A percentile compares a stretch with the other conserved stretches of the same genome.
These are phyloP conservation scores for Vitis labrusca DNA, from an alignment of 164 flowering plant species.

Conservation along the genomic window DNA sequence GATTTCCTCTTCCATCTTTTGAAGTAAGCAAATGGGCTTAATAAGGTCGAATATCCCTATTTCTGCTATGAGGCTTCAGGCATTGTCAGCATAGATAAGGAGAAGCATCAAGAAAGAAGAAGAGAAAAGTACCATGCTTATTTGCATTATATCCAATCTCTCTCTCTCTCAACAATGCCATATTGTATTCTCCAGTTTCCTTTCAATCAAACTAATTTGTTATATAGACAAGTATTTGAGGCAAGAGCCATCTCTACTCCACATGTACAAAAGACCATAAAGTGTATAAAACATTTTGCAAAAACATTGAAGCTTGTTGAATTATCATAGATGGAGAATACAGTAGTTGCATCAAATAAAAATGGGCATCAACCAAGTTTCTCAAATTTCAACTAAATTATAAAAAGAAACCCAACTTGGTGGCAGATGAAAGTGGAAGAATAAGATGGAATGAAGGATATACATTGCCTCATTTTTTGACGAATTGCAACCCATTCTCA, in stretches of 20 bases:
- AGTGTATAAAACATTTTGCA: not conserved
- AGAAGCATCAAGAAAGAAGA: not conserved
- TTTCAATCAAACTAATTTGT: not conserved
- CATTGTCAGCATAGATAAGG: not conserved
- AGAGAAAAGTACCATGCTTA: no score
- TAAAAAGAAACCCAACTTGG: conserved; percentile 8
- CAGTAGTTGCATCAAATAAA: conserved; percentile 8
- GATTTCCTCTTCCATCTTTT: not conserved
- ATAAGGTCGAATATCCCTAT: not conserved
- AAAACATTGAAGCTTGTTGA: conserved; percentile 9
- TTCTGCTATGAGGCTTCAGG: not conserved
- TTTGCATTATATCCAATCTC: not conserved
- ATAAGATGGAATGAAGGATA: conserved; percentile 11
- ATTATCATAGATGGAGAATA: not conserved
- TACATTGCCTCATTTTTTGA: conserved; percentile 67
- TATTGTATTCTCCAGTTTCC: not conserved
- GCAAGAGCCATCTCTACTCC: not conserved
- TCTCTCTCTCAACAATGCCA: no score
- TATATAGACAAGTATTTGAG: not conserved
- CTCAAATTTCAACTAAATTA: conserved; percentile 19
- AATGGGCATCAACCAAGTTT: conserved; percentile 13
- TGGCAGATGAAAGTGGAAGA: conserved; percentile 10
- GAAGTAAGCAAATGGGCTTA: not conserved
- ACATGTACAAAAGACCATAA: not conserved
- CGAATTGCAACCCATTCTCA: conserved; percentile 83